Base-by-base conservation (phyloP, 2,329 filamentous ascomycete genomes). In the Endoconidiophora laricicola region DNA sequence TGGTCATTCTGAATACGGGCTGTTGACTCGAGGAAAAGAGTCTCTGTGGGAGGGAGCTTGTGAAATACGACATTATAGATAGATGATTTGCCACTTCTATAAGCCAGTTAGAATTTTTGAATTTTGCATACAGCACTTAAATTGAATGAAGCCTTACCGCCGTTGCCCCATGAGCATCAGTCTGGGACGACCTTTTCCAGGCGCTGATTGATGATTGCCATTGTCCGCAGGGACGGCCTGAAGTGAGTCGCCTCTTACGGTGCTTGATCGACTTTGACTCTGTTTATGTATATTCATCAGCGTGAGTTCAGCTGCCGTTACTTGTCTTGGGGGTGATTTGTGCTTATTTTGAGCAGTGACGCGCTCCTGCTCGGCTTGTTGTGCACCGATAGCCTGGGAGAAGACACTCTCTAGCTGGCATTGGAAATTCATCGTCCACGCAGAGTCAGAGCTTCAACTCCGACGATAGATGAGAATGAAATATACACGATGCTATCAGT, bases 41-140 rank as follows among this genome's bases (percentile, higher is more conserved):
- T 96, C 68, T 98, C 93, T 58, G 85, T 93, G 2, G 91, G 88
- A 2, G 90, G 86, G 61, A 96, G 80, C 63, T 98, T 98, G 66
- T 96, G 88, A 60, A 98, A 96, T n/a, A 98, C 90, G 44, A 98
- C 93, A 60, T 87, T 96, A 23, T 88, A 91, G 62, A 98, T 96
- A 4, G 91, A 98, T 0, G 91, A 96, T 63, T 98, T 98, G 54
- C 91, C 91, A 61, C 88, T 95, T 69, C 91, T 98, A 57, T 20
- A 39, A 6, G 50, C 16, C 14, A 20, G 26, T 51, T 48, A 43
- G 22, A 22, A 48, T 22, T 6, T n/a, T n/a, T n/a, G n/a, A n/a
- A n/a, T 2, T 48, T 37, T 37, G 26, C 37, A 43, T 22, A 20
- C n/a, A 14, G 10, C n/a, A 23, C 14, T 5, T 6, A 9, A 6